These are phyloP conservation scores for Coniochaeta ligniaria DNA, from an alignment of 2,329 filamentous ascomycete genomes.

Conservation along the genomic window DNA sequence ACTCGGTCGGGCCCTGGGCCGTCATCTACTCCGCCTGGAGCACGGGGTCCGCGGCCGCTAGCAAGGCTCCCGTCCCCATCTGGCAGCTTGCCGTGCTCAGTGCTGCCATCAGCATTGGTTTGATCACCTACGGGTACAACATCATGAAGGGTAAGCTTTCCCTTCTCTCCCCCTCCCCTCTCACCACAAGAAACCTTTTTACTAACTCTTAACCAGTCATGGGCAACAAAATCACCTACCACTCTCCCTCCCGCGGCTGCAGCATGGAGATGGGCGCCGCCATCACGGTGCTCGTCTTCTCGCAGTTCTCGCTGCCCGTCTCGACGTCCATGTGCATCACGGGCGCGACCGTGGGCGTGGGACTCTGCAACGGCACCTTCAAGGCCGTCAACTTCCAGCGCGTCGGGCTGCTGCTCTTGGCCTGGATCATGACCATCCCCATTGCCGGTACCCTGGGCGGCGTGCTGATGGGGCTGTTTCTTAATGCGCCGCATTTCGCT, in stretches of 20 bases:
- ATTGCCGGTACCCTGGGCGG: slow-evolving; percentile 51
- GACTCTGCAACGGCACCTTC: slow-evolving; percentile 65
- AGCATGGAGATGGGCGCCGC: slow-evolving; percentile 79
- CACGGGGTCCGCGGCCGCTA: slow-evolving; percentile 50
- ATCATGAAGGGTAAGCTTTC: slow-evolving; percentile 66
- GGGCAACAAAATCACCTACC: slow-evolving; percentile 75
- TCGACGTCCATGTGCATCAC: slow-evolving; percentile 78
- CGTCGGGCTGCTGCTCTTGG: slow-evolving; percentile 58
- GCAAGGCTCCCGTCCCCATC: slow-evolving; percentile 60
- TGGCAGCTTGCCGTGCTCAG: slow-evolving; percentile 72
- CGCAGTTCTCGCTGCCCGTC: slow-evolving; percentile 67
- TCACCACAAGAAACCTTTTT: neutral
- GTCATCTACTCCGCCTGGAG: slow-evolving; percentile 63
- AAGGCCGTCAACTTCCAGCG: slow-evolving; percentile 73
- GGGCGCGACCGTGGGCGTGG: slow-evolving; percentile 70
- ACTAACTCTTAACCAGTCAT: slow-evolving; percentile 45
- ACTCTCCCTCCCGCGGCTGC: slow-evolving; percentile 47
- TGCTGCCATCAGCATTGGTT: slow-evolving; percentile 55
- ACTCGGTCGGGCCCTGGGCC: slow-evolving; percentile 63
- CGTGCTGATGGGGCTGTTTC: slow-evolving; percentile 36
- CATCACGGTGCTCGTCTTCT: slow-evolving; percentile 69
- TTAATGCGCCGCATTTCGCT: slow-evolving; percentile 58
- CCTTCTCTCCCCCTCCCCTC: neutral
- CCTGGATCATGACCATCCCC: slow-evolving; percentile 61
- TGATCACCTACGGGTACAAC: slow-evolving; percentile 74